These are phyloP conservation scores for Hysterangium stoloniferum DNA, from an alignment of 768 basidiomycete species.

Conservation along the genomic window DNA sequence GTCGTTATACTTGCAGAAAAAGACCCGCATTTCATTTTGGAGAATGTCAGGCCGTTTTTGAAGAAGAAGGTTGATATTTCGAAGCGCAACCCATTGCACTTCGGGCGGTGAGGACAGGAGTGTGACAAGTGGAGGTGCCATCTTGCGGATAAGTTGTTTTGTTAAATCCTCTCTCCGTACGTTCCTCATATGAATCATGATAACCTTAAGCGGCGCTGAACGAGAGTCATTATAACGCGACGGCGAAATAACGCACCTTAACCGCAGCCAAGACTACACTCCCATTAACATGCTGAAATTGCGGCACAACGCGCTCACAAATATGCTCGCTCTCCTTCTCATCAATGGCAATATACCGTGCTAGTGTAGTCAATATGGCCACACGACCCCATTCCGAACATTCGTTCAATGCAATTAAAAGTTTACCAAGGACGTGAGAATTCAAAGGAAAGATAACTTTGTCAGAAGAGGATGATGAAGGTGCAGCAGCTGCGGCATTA, in stretches of 20 bases:
- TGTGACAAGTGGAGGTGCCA: constrained; percentile 95
- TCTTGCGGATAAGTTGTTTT: constrained; percentile 84
- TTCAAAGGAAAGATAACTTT: constrained; percentile 77
- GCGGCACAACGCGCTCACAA: constrained; percentile 95
- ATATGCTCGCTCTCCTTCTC: constrained; percentile 98
- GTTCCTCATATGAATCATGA: constrained; percentile 93
- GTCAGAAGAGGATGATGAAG: constrained; percentile 43
- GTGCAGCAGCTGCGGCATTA: constrained; percentile 50
- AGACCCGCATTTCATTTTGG: constrained; percentile 95
- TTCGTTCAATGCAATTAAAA: constrained; percentile 92
- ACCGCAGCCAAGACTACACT: constrained; percentile 95
- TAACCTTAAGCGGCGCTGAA: constrained; percentile 45
- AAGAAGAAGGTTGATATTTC: constrained; percentile 93
- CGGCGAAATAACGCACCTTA: constrained; percentile 47
- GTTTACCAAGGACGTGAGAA: constrained; percentile 72
- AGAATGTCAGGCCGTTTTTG: constrained; percentile 90
- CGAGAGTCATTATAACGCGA: not conserved
- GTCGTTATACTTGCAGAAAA: constrained; percentile 99
- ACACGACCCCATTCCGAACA: constrained; percentile 99
- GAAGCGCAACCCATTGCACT: constrained; percentile 95
- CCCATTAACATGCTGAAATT: constrained; percentile 96
- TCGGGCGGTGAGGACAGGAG: constrained; percentile 94
- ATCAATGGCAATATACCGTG: constrained; percentile 76
- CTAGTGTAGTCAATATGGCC: constrained; percentile 79
- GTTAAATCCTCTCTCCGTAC: constrained; percentile 77